Evolutionary conservation across 1,284 basidiomycete genomes (phyloP), one percentile per base, ranked within the genome.

Genomic region (Puccinia hordei): DNA sequence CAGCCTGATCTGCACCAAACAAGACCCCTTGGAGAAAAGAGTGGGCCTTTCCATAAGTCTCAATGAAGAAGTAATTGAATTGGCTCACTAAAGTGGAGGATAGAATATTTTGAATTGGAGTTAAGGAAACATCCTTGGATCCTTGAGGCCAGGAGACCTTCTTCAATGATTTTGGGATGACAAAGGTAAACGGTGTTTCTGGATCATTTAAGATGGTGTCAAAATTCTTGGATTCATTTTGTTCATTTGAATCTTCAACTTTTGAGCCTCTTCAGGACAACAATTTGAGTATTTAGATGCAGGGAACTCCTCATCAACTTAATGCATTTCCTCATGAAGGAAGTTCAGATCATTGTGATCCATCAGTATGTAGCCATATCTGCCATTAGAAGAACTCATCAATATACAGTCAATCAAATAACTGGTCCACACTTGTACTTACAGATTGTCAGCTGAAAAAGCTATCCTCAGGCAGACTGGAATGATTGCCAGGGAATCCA

Each of bases 391-490:
- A 9, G 8, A 8, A n/a, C n/a, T n/a, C n/a, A 44, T 44, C 41
- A 44, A 44, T 8, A 8, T 6, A 8, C 41, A 44, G 41, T 44
- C 6, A 6, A 44, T 44, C 41, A 44, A n/a, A n/a, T n/a, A n/a
- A n/a, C n/a, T n/a, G n/a, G n/a, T n/a, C n/a, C n/a, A n/a, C n/a
- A 66, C 5, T 46, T 41, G 30, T 2, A 66, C 65, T 68, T 3
- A 68, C 65, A 24, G 4, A 30, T 41, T 38, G 22, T 68, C 65
- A n/a, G 41, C 24, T 49, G 46, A 49, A 10, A 49, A 49, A 49
- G 46, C 46, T n/a, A 68, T 46, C 15, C 65, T 12, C 13, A 68
- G 13, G 35, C 65, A 68, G 35, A 68, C 65, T 41, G 65, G 65
- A 8, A 30, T 68, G 65, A 68, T 68, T 3, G 65, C 24, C 5